Conservation (phyloP, 441 rosid genomes). For the Capsella rubella region DNA sequence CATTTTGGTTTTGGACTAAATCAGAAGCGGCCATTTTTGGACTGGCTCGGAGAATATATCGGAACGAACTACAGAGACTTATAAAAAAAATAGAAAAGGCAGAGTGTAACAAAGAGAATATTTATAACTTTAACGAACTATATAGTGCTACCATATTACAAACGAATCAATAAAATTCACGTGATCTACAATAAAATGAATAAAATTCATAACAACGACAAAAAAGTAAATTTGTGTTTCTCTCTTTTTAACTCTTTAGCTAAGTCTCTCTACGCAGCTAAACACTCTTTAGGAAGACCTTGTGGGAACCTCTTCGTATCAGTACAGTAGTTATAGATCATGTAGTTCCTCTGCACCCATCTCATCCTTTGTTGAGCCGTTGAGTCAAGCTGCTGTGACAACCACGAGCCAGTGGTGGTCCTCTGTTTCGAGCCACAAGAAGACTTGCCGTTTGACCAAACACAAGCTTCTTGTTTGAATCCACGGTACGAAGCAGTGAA, state of each 20-base stretch:
- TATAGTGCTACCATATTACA: neutral
- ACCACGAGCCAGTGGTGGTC: slow-evolving; percentile 38
- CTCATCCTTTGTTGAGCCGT: slow-evolving; percentile 46
- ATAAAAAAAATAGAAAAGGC: neutral
- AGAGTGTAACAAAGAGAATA: slow-evolving; percentile 3
- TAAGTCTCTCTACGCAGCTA: slow-evolving; percentile 34
- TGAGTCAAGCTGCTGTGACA: slow-evolving; percentile 48
- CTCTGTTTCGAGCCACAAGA: slow-evolving; percentile 35
- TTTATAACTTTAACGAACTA: slow-evolving; percentile 19
- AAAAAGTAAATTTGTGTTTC: neutral
- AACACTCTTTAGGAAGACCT: slow-evolving; percentile 55
- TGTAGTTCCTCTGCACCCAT: slow-evolving; percentile 55
- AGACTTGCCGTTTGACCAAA: slow-evolving; percentile 42
- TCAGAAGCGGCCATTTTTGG: slow-evolving; percentile 23
- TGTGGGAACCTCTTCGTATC: slow-evolving; percentile 51
- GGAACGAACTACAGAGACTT: slow-evolving; percentile 27
- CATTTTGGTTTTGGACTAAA: neutral
- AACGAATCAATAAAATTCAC: slow-evolving; percentile 30
- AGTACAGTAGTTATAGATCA: slow-evolving; percentile 54
- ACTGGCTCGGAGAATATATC: neutral
- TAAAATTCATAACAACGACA: slow-evolving; percentile 6
- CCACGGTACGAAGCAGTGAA: slow-evolving; percentile 53
- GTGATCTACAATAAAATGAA: slow-evolving; percentile 39
- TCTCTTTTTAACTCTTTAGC: neutral
- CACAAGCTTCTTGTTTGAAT: slow-evolving; percentile 46